Base-by-base conservation (phyloP, 2,329 filamentous ascomycete genomes). In the Claviceps monticola region DNA sequence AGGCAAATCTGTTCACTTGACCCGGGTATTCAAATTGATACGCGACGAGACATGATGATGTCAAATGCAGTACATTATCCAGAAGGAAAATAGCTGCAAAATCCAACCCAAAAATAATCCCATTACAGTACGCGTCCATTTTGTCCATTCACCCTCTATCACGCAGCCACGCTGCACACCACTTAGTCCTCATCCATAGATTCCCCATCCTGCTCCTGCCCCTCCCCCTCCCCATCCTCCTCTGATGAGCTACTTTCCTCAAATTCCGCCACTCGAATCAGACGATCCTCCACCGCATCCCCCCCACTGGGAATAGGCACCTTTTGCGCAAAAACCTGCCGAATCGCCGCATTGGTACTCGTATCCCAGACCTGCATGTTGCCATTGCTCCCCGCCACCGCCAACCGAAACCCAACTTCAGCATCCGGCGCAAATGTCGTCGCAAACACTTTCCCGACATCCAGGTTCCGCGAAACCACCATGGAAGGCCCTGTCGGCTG, bases 291-390 rank as follows among this genome's bases (percentile, higher is more conserved):
- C 23, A 82, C 80, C 16, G 74, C 80, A 48, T 79, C 79, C 6
- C 74, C 69, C 55, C 74, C 9, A 64, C 57, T 61, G 76, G 52
- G 91, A 53, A 91, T 75, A 53, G 69, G 68, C 9, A 73, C 61
- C 80, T 83, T 61, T 73, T 80, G 38, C 2, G 86, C 88, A 71
- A 98, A 98, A 1, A 85, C 83, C 56, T 84, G 79, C 53, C 93
- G 80, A 36, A 98, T 88, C 26, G 86, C 84, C 14, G 80, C 80
- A 66, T 98, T 98, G 53, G 93, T 98, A 66, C 88, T 80, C 21
- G 93, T 96, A 68, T 97, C 91, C 93, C 93, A 98, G 50, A 98
- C 83, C 66, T 95, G 87, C 63, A 97, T 82, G 38, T 80, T 80
- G 46, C 93, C 93, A 72, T 94, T 94, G 74, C 90, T 97, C 51